Evolutionary conservation across 495 filamentous ascomycete species (phyloP), one percentile per base, ranked within the genome.

Genomic region (Aspergillus sclerotiicarbonarius): DNA sequence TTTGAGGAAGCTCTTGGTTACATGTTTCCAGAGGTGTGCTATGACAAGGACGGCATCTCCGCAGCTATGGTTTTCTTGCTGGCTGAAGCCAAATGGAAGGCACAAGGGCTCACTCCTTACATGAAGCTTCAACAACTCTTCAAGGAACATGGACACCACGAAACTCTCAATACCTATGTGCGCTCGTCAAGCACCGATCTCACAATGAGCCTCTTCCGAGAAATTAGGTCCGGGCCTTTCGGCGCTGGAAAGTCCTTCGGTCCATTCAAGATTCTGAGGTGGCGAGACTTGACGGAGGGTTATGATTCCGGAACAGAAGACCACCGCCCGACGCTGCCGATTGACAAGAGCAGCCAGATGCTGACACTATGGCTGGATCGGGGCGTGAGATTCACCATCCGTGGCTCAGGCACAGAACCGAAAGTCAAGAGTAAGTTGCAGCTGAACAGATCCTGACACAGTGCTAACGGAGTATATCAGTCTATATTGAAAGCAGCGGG

Each of bases 1-100:
- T 90, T 84, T 59, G 87, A 90, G 67, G 87, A 90, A 72, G 87
- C 87, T 8, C 79, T 90, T 8, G 87, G 87, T 2, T 90, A 89
- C 66, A 90, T 90, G 87, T 86, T 89, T 56, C 72, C 87, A 1
- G 65, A 71, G 8, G 77, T 89, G 6, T 85, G 84, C 52, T 77
- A 82, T 58, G 87, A 90, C 66, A 90, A 90, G 62, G 87, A 90
- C 66, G 86, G 85, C 30, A 83, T 90, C 53, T 76, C 83, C 3
- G 85, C 87, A 8, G 85, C 86, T n/a, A 72, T 78, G 5, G 73
- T 88, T 8, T 90, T 90, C 67, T 68, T 89, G 5, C 68, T 74
- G 4, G 86, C 86, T 30, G 76, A 75, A 48, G 70, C 72, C 10
- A 74, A 77, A 59, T 88, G 85, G 82, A 71, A 65, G 9, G 56